Conservation (phyloP, 108 stramenopile species). For the Discostella pseudostelligera region DNA sequence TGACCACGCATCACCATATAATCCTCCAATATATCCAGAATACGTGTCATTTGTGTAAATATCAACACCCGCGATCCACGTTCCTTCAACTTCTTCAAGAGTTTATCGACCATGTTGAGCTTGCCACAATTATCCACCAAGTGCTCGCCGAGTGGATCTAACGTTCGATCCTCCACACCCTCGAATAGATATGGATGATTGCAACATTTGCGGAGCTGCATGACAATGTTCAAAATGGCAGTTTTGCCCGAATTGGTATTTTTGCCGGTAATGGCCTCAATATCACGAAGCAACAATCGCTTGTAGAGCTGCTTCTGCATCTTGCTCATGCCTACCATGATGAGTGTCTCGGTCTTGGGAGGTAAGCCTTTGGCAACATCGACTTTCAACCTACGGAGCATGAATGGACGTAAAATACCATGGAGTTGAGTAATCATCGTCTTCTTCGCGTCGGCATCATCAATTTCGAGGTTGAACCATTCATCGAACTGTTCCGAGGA, state of each 20-base stretch:
- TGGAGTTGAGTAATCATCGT: constrained; percentile 95
- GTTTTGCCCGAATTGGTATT: constrained; percentile 68
- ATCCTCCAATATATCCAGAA: constrained; percentile 95
- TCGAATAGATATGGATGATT: constrained; percentile 99
- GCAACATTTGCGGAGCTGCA: constrained; percentile 99
- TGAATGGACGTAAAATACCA: constrained; percentile 97
- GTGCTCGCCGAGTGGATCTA: constrained; percentile 86
- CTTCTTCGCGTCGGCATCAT: constrained; percentile 86
- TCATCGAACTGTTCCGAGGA: constrained; percentile 92
- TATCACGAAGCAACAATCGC: constrained; percentile 82
- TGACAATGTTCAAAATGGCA: constrained; percentile 90
- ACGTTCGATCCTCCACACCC: constrained; percentile 88
- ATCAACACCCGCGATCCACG: constrained; percentile 90
- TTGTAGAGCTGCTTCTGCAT: constrained; percentile 95
- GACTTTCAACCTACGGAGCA: constrained; percentile 96
- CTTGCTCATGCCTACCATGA: constrained; percentile 88
- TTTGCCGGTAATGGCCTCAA: constrained; percentile 79
- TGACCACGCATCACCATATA: constrained; percentile 81
- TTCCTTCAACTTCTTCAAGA: constrained; percentile 80
- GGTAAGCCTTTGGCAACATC: constrained; percentile 91
- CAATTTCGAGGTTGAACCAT: constrained; percentile 91
- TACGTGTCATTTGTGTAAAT: constrained; percentile 97
- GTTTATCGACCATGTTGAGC: constrained; percentile 87
- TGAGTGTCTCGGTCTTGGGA: constrained; percentile 89
- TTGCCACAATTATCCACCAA: constrained; percentile 87